These are phyloP conservation scores for Fulvia fulva DNA, from an alignment of 2,329 filamentous ascomycete genomes.

Conservation along the genomic window DNA sequence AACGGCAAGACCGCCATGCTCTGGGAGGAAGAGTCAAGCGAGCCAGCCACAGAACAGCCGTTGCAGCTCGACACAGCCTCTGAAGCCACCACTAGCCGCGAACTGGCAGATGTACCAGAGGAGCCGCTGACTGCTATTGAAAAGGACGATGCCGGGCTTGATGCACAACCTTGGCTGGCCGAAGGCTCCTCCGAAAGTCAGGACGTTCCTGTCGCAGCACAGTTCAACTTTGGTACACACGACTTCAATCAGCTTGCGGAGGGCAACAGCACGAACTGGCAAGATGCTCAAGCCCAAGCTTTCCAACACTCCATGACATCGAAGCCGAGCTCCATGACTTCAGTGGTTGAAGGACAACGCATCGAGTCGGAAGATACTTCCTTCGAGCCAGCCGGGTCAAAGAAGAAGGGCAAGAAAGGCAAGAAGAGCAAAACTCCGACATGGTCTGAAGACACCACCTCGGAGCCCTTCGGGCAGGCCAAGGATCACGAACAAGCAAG, in stretches of 20 bases:
- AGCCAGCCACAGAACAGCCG: neutral
- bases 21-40: conserved; percentile 14
- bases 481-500: neutral
- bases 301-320: conserved; percentile 18
- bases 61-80: neutral
- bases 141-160: neutral
- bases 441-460: conserved; percentile 10
- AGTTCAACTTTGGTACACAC: conserved; percentile 11
- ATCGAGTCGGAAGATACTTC: neutral
- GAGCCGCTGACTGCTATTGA: neutral
- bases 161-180: neutral
- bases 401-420: conserved; percentile 29
- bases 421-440: conserved; percentile 8
- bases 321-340: neutral
- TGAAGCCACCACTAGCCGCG: neutral
- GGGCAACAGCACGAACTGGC: conserved; percentile 10
- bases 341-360: neutral
- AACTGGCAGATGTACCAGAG: neutral
- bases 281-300: conserved; percentile 18
- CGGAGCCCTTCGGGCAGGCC: neutral
- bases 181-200: neutral
- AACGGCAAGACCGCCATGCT: conserved; percentile 17
- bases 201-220: neutral
- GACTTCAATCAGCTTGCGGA: conserved; percentile 18
- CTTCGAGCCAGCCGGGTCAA: conserved; percentile 5